phyloP scores from a whole-genome alignment of 768 basidiomycete genomes.

The Lactifluus volemus region DNA sequence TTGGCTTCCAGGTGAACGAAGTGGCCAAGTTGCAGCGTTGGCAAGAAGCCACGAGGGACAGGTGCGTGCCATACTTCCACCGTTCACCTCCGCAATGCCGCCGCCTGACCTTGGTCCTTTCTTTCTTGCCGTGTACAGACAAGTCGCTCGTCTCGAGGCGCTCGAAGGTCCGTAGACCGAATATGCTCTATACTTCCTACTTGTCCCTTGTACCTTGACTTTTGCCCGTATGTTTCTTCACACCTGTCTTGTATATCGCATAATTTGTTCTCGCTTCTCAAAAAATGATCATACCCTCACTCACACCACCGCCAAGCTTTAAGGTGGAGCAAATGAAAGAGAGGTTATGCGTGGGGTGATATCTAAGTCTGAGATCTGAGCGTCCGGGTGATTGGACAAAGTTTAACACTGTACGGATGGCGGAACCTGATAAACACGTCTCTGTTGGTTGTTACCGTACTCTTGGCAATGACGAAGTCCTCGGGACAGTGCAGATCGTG shows the following conservation, averaged over 20 bases:
- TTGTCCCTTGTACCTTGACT: too few species aligned
- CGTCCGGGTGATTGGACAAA: too few species aligned
- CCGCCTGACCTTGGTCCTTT: background rate
- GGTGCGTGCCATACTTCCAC: slow-evolving; percentile 37
- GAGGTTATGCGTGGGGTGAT: too few species aligned
- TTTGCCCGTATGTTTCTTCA: background rate
- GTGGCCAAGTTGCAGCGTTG: slow-evolving; percentile 88
- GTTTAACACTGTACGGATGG: too few species aligned
- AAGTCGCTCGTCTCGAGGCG: slow-evolving; percentile 18
- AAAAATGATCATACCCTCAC: background rate
- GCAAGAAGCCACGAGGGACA: slow-evolving; percentile 90
- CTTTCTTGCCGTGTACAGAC: background rate
- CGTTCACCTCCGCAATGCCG: background rate
- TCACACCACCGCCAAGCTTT: too few species aligned
- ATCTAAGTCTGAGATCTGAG: too few species aligned
- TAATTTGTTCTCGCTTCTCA: background rate
- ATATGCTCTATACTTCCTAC: background rate
- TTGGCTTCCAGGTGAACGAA: slow-evolving; percentile 95
- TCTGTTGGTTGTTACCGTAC: too few species aligned
- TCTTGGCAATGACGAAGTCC: too few species aligned
- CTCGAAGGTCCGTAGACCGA: slow-evolving; percentile 7
- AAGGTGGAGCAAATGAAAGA: too few species aligned
- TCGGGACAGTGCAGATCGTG: too few species aligned
- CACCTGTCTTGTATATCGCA: slow-evolving; percentile 3
- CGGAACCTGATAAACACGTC: too few species aligned